Evolutionary conservation across 371 early-diverging fungal genomes (phyloP).

Genomic region (Mortierella sp.): DNA sequence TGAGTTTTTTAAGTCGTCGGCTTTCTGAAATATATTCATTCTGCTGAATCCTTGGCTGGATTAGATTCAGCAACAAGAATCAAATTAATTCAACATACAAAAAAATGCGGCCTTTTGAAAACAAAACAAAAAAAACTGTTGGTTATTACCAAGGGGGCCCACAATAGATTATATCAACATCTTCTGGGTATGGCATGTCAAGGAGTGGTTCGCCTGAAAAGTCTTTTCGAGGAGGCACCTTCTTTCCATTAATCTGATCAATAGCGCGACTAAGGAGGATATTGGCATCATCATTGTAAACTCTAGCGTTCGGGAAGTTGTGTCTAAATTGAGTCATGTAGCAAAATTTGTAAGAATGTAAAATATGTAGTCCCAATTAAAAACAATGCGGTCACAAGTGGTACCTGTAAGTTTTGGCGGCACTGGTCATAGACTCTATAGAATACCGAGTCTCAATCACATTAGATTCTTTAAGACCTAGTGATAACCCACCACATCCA

Average conservation of each 20-base stretch:
- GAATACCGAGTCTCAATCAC: constrained; percentile 67
- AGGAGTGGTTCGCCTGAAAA: constrained; percentile 45
- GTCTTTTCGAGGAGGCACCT: constrained; percentile 47
- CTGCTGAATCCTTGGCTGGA: constrained; percentile 73
- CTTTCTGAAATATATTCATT: constrained; percentile 66
- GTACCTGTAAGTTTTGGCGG: constrained; percentile 66
- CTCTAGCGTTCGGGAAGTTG: constrained; percentile 68
- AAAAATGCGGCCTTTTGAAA: not conserved
- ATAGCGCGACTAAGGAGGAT: constrained; percentile 67
- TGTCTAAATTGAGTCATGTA: constrained; percentile 35
- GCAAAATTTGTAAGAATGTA: not conserved
- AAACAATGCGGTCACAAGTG: not conserved
- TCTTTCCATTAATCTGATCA: constrained; percentile 45
- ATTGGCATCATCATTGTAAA: constrained; percentile 71
- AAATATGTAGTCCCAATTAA: not conserved
- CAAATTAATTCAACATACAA: too few relatives aligned
- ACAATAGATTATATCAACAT: constrained; percentile 75
- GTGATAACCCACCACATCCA: constrained; percentile 75
- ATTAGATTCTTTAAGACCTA: constrained; percentile 68
- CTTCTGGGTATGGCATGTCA: constrained; percentile 67
- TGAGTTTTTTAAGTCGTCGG: constrained; percentile 72
- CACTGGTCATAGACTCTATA: constrained; percentile 67
- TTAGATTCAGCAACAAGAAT: not conserved
- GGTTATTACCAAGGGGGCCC: constrained; percentile 67
- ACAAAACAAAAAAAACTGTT: not conserved